These are phyloP conservation scores for Jatropha curcas DNA, from an alignment of 345 rosid genomes.

Conservation along the genomic window DNA sequence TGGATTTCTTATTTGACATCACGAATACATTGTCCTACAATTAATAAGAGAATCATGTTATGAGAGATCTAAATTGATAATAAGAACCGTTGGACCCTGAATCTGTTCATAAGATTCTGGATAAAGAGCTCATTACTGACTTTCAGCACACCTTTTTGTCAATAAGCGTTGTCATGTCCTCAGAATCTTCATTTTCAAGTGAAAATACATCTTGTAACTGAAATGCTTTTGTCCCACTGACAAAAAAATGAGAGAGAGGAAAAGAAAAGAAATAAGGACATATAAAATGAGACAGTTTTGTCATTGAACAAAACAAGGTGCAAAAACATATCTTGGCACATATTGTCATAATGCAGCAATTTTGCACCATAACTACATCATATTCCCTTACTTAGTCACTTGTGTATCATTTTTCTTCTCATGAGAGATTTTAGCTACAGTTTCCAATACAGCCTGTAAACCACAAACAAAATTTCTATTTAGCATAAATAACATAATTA, in stretches of 20 bases:
- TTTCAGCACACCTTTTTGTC: slow-evolving; percentile 73
- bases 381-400: slow-evolving; percentile 58
- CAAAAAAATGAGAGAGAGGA: background rate
- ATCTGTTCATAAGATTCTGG: slow-evolving; percentile 7
- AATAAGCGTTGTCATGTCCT: slow-evolving; percentile 78
- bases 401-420: slow-evolving; percentile 84
- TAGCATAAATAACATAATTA: slow-evolving; percentile 10
- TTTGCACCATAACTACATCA: slow-evolving; percentile 14
- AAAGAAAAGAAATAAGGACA: background rate
- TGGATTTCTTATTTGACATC: slow-evolving; percentile 98
- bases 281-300: background rate
- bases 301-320: background rate
- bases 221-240: slow-evolving; percentile 76
- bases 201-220: slow-evolving; percentile 93
- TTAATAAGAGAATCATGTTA: slow-evolving; percentile 8
- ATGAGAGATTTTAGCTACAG: slow-evolving; percentile 91
- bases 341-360: background rate
- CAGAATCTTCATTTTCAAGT: slow-evolving; percentile 90
- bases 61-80: background rate
- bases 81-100: background rate
- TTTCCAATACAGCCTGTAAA: slow-evolving; percentile 87
- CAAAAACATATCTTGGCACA: background rate
- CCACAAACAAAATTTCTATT: slow-evolving; percentile 23
- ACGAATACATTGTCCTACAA: slow-evolving; percentile 90
- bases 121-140: background rate